Percentiles rank a stretch among this genome's conserved stretches.
These are phyloP conservation scores for Aureobasidium sp. DNA, from an alignment of 2,329 filamentous ascomycete species.

Conservation along the genomic window DNA sequence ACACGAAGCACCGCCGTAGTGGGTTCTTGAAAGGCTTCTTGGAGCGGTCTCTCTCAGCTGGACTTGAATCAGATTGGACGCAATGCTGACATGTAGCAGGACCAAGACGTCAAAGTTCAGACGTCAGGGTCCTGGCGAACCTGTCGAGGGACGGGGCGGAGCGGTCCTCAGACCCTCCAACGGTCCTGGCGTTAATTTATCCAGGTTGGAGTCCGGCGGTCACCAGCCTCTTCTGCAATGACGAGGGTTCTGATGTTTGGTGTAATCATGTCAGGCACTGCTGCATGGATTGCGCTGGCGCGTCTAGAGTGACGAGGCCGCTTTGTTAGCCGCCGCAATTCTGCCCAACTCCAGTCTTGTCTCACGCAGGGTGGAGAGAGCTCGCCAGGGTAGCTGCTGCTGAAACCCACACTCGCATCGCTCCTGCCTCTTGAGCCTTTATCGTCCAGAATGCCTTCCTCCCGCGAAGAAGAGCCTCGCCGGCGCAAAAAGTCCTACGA, in stretches of 20 bases:
- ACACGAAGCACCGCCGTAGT: background rate
- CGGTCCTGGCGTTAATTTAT: conserved; percentile 1
- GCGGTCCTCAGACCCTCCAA: background rate
- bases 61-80: background rate
- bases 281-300: conserved; percentile 7
- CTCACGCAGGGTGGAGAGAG: background rate
- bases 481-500: conserved; percentile 31
- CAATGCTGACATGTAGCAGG: background rate
- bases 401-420: background rate
- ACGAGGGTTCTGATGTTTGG: background rate
- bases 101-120: background rate
- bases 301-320: conserved; percentile 3
- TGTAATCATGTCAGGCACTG: conserved; percentile 6
- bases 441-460: background rate
- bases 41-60: background rate
- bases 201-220: background rate
- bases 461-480: conserved; percentile 17
- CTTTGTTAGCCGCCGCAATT: conserved; percentile 4
- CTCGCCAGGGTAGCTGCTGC: background rate
- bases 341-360: background rate
- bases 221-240: conserved; percentile 11
- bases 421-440: background rate
- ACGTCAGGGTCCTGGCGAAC: conserved; percentile 3
- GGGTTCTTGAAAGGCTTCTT: background rate
- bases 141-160: background rate